phyloP scores from a whole-genome alignment of 139 green algal genomes.

The Mesotaenium endlicherianum region DNA sequence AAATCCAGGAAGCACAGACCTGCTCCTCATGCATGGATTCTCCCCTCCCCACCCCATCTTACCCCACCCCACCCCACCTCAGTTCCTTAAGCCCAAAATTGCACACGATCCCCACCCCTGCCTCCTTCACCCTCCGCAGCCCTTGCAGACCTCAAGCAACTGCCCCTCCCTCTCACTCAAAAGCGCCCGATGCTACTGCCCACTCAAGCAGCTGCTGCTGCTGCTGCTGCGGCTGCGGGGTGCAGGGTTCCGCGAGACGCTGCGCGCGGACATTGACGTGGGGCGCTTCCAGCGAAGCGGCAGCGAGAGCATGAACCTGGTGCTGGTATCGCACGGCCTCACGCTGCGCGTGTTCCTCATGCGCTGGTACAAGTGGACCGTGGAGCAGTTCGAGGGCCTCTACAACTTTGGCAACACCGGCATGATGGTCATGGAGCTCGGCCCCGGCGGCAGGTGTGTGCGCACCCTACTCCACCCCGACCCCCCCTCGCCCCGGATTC shows the following conservation, averaged over 20 bases:
- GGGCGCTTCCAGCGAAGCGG: slow-evolving; percentile 48
- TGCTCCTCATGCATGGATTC: too few relatives aligned
- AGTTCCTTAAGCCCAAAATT: too few relatives aligned
- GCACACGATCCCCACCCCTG: neutral
- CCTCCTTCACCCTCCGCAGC: neutral
- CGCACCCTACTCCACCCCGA: too few relatives aligned
- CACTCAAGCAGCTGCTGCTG: neutral
- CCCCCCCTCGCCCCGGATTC: too few relatives aligned
- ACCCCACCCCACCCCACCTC: too few relatives aligned
- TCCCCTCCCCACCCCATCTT: too few relatives aligned
- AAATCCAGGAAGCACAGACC: too few relatives aligned
- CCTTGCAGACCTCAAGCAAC: neutral
- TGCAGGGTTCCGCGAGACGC: slow-evolving; percentile 55
- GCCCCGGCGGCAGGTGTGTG: slow-evolving; percentile 26
- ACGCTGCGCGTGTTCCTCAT: slow-evolving; percentile 62
- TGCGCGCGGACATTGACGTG: slow-evolving; percentile 57
- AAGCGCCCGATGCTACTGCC: neutral
- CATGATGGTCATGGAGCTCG: slow-evolving; percentile 47
- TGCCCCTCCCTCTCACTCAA: neutral
- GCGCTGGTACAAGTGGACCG: slow-evolving; percentile 62
- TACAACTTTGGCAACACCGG: slow-evolving; percentile 48
- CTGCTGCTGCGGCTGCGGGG: neutral
- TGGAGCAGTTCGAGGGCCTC: slow-evolving; percentile 54
- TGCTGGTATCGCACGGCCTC: slow-evolving; percentile 58
- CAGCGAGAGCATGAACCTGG: slow-evolving; percentile 45